A percentile compares a stretch with the other conserved stretches of the same genome.
Evolutionary conservation across 768 basidiomycete genomes (phyloP).

Genomic region (Suillus hirtellus): DNA sequence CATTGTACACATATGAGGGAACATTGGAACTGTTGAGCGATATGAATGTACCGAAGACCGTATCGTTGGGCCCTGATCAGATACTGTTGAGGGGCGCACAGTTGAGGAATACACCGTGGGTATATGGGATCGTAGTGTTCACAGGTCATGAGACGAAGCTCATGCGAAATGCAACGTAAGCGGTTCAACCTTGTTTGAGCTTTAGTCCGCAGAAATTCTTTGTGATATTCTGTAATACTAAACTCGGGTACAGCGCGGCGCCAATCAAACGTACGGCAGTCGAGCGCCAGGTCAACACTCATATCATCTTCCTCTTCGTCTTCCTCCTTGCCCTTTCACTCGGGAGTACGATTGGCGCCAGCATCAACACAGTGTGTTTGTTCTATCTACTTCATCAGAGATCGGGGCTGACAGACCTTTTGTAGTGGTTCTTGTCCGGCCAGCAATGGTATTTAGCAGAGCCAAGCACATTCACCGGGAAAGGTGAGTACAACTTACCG

Average conservation of each 20-base stretch:
- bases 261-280: constrained; percentile 97
- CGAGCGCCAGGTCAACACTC: constrained; percentile 92
- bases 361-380: constrained; percentile 71
- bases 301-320: constrained; percentile 93
- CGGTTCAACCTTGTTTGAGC: constrained; percentile 10
- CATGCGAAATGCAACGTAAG: constrained; percentile 97
- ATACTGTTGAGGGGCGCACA: constrained; percentile 93
- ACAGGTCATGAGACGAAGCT: constrained; percentile 98
- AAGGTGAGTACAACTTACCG: constrained; percentile 47
- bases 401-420: not conserved
- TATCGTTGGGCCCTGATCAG: constrained; percentile 94
- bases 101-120: constrained; percentile 94
- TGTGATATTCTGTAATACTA: constrained; percentile 3
- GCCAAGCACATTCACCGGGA: constrained; percentile 53
- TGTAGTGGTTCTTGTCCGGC: constrained; percentile 80
- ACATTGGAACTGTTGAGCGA: constrained; percentile 63
- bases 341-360: constrained; percentile 90
- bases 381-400: constrained; percentile 8
- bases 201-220: not conserved
- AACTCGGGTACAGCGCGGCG: constrained; percentile 64
- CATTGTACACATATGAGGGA: constrained; percentile 93
- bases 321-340: constrained; percentile 85
- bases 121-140: constrained; percentile 91
- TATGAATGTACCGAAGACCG: constrained; percentile 66
- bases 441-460: constrained; percentile 91